Evolutionary conservation across 805 yeast genomes (phyloP), one percentile per base, ranked within the genome.

Genomic region (Myxozyma vanderwaltii): DNA sequence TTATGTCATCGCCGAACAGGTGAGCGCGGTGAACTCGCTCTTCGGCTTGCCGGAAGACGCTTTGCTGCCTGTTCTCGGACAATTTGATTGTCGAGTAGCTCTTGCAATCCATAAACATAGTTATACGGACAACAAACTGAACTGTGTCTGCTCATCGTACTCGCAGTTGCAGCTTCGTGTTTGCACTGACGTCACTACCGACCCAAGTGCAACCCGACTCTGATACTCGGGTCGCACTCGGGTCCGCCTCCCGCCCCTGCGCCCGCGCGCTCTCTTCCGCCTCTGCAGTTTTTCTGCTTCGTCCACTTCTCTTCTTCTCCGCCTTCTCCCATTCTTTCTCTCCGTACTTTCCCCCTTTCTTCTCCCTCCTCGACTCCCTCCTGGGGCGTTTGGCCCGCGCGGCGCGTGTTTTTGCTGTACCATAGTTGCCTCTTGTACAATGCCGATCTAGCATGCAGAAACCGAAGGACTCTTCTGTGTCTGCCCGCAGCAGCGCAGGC

Each of bases 311-410:
- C 24, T 19, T 36, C 47, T 54, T 26, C 21, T 23, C 43, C 36
- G 24, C 47, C 54, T 39, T 49, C 27, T n/a, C 27, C n/a, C 39
- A 24, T 31, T 46, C 29, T 38, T 35, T 51, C 38, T 47, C 44
- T 45, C 23, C 41, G 8, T 39, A 29, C 17, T 26, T 40, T 35
- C n/a, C 7, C 47, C 31, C 23, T 27, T 23, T 53, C 12, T 51
- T 31, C 17, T 23, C 23, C 27, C 49, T 52, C 51, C 29, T 24
- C 52, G 51, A 41, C 26, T 15, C 31, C 49, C 35, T 19, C 17
- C 47, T 36, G 12, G 53, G 53, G 58, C 58, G 36, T 47, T 26
- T 38, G 50, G 49, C 52, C 58, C 48, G 41, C 43, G 49, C 49
- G 53, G 47, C 47, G 52, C 41, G 45, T 33, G 43, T 54, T 38